Conservation (phyloP, 129 eudicot genomes). For the Logfia minima region DNA sequence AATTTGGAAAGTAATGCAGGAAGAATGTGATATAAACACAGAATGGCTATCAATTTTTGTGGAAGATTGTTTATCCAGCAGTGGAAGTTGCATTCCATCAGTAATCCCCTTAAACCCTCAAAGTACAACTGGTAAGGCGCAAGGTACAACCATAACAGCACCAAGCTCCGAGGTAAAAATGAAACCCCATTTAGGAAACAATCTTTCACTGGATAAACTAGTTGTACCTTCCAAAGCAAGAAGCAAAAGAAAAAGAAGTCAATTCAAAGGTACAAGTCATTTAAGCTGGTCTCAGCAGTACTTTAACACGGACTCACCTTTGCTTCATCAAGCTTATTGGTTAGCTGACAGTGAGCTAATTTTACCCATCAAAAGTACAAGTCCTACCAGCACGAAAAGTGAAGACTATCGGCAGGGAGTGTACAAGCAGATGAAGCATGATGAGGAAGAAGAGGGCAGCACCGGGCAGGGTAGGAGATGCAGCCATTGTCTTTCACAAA, state of each 20-base stretch:
- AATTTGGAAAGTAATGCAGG: conserved; percentile 34
- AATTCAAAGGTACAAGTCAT: conserved; percentile 26
- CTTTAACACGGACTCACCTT: conserved; percentile 25
- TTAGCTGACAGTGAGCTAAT: conserved; percentile 51
- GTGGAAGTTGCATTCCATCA: conserved; percentile 32
- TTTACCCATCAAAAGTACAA: conserved; percentile 35
- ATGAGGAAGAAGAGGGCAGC: conserved; percentile 4
- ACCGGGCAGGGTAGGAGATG: conserved; percentile 39
- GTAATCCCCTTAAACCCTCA: conserved; percentile 13
- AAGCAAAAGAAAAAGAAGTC: conserved; percentile 40
- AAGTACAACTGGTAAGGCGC: conserved; percentile 19
- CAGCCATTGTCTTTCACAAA: conserved; percentile 48
- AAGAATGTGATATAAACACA: conserved; percentile 38
- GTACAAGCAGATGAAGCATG: conserved; percentile 30
- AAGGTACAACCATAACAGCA: conserved; percentile 5
- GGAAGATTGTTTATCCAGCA: conserved; percentile 50
- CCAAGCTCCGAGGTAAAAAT: conserved; percentile 1
- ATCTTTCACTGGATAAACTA: conserved; percentile 16
- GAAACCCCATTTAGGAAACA: conserved; percentile 7
- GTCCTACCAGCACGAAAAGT: conserved; percentile 13
- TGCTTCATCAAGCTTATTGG: conserved; percentile 46
- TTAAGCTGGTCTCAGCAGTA: conserved; percentile 30
- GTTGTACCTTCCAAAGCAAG: conserved; percentile 45
- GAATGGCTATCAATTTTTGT: conserved; percentile 56
- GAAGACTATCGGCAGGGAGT: conserved; percentile 19